Base-by-base conservation (phyloP, 345 rosid genomes). In the Chamaenerion angustifolium region DNA sequence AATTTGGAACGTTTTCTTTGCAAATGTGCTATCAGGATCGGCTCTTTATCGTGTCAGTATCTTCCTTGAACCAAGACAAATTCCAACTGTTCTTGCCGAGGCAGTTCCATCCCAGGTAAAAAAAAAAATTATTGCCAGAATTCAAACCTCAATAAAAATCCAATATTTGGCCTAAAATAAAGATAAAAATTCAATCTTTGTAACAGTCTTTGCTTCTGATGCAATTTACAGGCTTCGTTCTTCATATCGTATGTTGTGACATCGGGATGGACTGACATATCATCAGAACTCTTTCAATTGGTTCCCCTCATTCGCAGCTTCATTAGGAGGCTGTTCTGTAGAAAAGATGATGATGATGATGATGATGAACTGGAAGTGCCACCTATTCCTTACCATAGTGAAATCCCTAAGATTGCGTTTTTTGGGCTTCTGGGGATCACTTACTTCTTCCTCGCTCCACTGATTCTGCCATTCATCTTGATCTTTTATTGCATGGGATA, bases 231-330 rank as follows among this genome's bases (percentile, higher is more conserved):
- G 92, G 95, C 98, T 19, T 77, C 95, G 21, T 86, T 86, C 69
- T 90, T 86, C 72, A 83, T 90, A 45, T 78, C 95, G 35, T 90
- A 83, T 63, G 94, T 86, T 37, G 89, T 90, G 68, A 86, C 95
- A 21, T 79, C 87, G 58, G 94, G 95, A 61, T 86, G 98, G 94
- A 86, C 98, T 45, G 75, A 80, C 60, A 55, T 81, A 60, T 81
- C 92, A 51, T 83, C 89, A 6, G 95, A 83, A 72, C 66, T 86
- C 65, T 67, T 83, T 56, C 84, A 79, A 56, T 58, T 81, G 71
- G n/a, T 56, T 71, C 80, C 86, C 42, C 85, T 86, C 69, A 46
- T 86, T 52, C 60, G 47, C 56, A 68, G 70, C 69, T 72, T 50
- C 44, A 10, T 65, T 4, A 59, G 37, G 16, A 71, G 71, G 68